Base-by-base conservation (phyloP, 1,284 basidiomycete species). In the Boletus smithii region DNA sequence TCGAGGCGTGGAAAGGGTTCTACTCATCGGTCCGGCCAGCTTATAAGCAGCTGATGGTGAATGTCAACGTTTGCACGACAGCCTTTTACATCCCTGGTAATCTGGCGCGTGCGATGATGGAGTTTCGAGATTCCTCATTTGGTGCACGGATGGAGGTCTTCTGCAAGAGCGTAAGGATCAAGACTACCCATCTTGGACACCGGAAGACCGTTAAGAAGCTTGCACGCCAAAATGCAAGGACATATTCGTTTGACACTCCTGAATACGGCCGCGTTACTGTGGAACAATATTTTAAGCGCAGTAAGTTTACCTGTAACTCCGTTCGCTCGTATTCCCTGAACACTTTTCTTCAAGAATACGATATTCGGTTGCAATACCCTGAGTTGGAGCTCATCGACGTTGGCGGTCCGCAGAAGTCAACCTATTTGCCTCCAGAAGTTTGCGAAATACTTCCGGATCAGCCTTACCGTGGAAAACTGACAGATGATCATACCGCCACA, bases 51-150 rank as follows among this genome's bases (percentile, higher is more conserved):
- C 66, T 90, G 18, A 85, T 89, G 84, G 85, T 90, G 5, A 90
- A 90, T 57, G 84, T 90, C 51, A 89, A 90, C 55, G 86, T 84
- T 14, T 87, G 85, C 60, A 87, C 86, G 5, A 88, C 88, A 1
- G 87, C 87, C 2, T 90, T 90, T 59, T 88, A 90, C 56, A 72
- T 58, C 2, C 72, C 79, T 5, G 80, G 79, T 5, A 88, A 83
- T 53, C 68, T 90, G 4, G 85, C 83, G 0, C 65, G 70, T 9
- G 77, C 80, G 0, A 76, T 90, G 72, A 56, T 66, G 1, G 70
- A 73, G 5, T 89, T 87, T 61, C 59, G 58, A 22, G 57, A 71
- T 1, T 71, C 74, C 3, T 79, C 76, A 43, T 82, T 78, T 52
- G 80, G 79, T 4, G 81, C 76, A 4, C 74, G 79, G 5, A 59